These are phyloP conservation scores for Coix lacrymajobi DNA, from an alignment of 176 grass and related monocot genomes.

Conservation along the genomic window DNA sequence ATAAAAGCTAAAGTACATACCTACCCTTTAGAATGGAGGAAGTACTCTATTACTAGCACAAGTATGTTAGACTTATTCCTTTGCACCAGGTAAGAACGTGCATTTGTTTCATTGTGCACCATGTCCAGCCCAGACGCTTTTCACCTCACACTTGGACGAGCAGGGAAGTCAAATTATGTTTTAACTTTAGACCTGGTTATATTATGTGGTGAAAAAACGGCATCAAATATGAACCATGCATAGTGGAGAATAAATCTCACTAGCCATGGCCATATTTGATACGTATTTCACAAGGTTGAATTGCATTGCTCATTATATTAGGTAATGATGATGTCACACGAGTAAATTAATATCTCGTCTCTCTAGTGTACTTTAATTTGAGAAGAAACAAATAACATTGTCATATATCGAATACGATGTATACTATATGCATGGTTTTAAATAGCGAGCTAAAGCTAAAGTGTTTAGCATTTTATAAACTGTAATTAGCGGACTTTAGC, in stretches of 20 bases:
- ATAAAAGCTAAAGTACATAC: neutral
- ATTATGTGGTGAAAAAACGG: neutral
- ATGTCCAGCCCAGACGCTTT: neutral
- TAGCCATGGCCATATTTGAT: neutral
- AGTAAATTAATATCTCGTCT: neutral
- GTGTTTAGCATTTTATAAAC: no score
- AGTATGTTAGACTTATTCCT: neutral
- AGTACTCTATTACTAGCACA: neutral
- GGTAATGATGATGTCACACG: neutral
- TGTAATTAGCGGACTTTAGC: no score
- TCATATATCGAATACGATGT: neutral
- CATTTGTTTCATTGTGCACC: neutral
- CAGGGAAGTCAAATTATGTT: neutral
- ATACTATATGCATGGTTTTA: neutral
- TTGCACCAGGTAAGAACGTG: neutral
- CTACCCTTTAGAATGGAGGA: neutral
- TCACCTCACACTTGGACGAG: neutral
- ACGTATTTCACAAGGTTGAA: neutral
- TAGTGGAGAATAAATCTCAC: neutral
- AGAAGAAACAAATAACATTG: neutral
- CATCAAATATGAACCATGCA: neutral
- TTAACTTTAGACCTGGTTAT: neutral
- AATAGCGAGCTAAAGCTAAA: no score
- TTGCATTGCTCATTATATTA: neutral
- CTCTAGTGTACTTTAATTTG: neutral